phyloP scores from a whole-genome alignment of 495 filamentous ascomycete genomes.

The Parmelia sp. region DNA sequence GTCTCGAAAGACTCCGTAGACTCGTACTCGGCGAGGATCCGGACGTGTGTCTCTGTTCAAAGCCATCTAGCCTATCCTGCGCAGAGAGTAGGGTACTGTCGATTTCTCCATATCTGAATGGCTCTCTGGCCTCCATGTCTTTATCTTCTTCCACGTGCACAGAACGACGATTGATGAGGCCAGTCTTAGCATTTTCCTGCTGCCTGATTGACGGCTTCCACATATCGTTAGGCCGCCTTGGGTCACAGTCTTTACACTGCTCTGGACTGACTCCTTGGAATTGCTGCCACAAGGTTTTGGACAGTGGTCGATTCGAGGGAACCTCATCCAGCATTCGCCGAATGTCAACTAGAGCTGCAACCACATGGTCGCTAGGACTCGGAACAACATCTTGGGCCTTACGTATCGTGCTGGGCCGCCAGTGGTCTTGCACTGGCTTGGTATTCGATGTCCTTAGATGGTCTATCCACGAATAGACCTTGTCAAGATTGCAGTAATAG shows the following conservation, averaged over 20 bases:
- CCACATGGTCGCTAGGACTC: background rate
- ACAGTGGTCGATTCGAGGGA: conserved; percentile 1
- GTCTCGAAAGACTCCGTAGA: no score
- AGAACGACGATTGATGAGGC: conserved; percentile 3
- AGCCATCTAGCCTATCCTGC: background rate
- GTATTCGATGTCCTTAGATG: background rate
- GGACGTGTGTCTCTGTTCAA: no score
- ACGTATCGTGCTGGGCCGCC: background rate
- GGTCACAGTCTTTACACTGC: conserved; percentile 11
- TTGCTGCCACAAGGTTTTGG: background rate
- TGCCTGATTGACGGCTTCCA: conserved; percentile 3
- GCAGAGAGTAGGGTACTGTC: background rate
- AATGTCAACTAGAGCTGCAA: background rate
- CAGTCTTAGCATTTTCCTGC: background rate
- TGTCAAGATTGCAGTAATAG: conserved; percentile 1
- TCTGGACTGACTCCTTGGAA: background rate
- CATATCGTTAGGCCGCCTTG: background rate
- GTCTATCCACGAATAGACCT: conserved; percentile 3
- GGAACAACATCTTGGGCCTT: background rate
- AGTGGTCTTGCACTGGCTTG: background rate
- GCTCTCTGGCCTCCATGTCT: background rate
- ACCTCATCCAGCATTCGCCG: conserved; percentile 9
- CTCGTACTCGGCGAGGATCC: background rate
- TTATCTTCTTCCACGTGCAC: background rate
- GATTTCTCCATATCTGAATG: background rate